Evolutionary conservation across 345 rosid species (phyloP).

Genomic region (Anacardium occidentale): DNA sequence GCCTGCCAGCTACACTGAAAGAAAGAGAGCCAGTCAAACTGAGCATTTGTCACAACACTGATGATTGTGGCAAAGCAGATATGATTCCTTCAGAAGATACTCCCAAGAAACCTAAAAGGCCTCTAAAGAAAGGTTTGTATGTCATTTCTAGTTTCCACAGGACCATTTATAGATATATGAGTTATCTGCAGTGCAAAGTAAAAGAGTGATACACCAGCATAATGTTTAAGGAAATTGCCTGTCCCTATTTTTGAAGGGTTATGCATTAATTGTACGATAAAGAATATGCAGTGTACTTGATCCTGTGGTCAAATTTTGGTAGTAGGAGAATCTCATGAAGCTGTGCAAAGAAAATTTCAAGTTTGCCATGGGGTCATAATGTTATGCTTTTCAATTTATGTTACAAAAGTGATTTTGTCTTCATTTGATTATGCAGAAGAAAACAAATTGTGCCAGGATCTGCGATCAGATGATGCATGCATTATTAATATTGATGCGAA

Average conservation of each 20-base stretch:
- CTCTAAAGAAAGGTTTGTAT: constrained; percentile 34
- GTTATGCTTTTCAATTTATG: constrained; percentile 7
- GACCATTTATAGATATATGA: not conserved
- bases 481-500: constrained; percentile 75
- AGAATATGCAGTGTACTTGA: constrained; percentile 3
- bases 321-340: too few relatives aligned
- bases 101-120: constrained; percentile 18
- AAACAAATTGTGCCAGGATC: constrained; percentile 33
- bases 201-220: not conserved
- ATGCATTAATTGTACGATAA: not conserved
- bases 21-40: constrained; percentile 30
- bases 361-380: not conserved
- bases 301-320: not conserved
- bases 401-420: not conserved
- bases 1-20: constrained; percentile 29
- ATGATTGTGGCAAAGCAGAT: constrained; percentile 27
- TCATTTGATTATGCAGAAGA: constrained; percentile 48
- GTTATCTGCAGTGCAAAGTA: not conserved
- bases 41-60: constrained; percentile 18
- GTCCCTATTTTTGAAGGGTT: not conserved
- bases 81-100: constrained; percentile 10
- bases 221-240: not conserved
- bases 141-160: not conserved
- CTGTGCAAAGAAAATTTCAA: not conserved
- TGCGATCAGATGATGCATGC: constrained; percentile 29